phyloP scores from a whole-genome alignment of 805 yeast genomes.

The Suhomyces pyralidae region DNA sequence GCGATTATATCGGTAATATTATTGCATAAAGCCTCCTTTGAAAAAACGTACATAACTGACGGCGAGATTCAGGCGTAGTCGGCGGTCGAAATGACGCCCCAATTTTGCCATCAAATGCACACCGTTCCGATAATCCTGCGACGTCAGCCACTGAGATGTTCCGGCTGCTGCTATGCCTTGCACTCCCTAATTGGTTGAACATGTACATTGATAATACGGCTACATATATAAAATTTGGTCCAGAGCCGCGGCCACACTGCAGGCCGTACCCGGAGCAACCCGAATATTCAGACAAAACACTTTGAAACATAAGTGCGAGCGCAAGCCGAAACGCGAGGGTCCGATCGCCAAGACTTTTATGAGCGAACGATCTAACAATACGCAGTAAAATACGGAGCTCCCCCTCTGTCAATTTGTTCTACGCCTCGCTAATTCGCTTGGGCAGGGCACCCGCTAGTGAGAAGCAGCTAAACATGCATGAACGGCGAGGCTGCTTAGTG shows the following conservation, averaged over 20 bases:
- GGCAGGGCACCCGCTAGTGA: neutral
- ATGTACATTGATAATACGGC: neutral
- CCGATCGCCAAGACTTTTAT: constrained; percentile 4
- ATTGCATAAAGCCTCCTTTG: neutral
- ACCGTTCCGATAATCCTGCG: neutral
- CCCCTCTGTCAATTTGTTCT: neutral
- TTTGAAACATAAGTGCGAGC: neutral
- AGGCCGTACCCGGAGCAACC: neutral
- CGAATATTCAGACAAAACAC: neutral
- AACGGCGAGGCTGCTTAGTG: constrained; percentile 1
- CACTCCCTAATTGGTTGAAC: neutral
- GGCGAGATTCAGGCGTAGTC: neutral
- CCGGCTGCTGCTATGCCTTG: neutral
- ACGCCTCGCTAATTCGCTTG: constrained; percentile 2
- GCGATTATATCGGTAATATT: neutral
- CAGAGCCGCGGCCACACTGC: neutral
- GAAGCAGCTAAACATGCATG: neutral
- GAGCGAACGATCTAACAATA: constrained; percentile 4
- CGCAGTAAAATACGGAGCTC: neutral
- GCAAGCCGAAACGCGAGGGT: neutral
- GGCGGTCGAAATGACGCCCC: neutral
- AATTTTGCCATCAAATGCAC: neutral
- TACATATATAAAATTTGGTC: neutral
- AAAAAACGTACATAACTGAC: neutral
- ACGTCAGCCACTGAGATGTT: neutral